Evolutionary conservation across 257 asterid species (phyloP).

Genomic region (Jacaranda copaia): DNA sequence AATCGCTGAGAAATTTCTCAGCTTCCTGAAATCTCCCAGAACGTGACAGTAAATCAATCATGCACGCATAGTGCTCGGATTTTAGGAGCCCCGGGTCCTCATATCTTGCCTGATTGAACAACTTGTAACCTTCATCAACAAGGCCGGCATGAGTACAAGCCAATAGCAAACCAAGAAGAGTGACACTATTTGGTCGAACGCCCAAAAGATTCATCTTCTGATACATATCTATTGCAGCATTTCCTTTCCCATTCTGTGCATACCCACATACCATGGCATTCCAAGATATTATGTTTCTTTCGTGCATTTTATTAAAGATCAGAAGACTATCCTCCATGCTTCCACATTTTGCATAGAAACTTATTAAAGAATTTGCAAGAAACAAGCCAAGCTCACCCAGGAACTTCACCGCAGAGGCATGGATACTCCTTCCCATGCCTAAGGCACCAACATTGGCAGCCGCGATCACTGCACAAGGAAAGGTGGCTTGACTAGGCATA

Average conservation of each 20-base stretch:
- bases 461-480: constrained; percentile 70
- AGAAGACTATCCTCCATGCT: constrained; percentile 67
- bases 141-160: constrained; percentile 82
- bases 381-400: constrained; percentile 63
- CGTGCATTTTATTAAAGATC: constrained; percentile 49
- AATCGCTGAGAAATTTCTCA: constrained; percentile 52
- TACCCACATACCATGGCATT: constrained; percentile 81
- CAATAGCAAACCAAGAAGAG: constrained; percentile 70
- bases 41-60: constrained; percentile 79
- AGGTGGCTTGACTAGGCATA: constrained; percentile 59
- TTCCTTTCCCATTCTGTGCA: constrained; percentile 82
- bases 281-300: constrained; percentile 75
- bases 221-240: constrained; percentile 55
- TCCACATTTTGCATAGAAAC: constrained; percentile 92
- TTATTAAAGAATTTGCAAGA: constrained; percentile 66
- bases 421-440: constrained; percentile 81
- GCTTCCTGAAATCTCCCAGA: constrained; percentile 80
- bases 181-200: constrained; percentile 60
- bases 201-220: constrained; percentile 52
- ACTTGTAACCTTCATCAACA: constrained; percentile 61
- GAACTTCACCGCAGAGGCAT: constrained; percentile 80
- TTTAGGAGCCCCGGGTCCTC: constrained; percentile 48
- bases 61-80: constrained; percentile 85
- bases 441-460: constrained; percentile 81
- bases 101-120: constrained; percentile 55